A percentile compares a stretch with the other conserved stretches of the same genome.
Conservation (phyloP, 768 basidiomycete species). For the Termitomyces sp. region DNA sequence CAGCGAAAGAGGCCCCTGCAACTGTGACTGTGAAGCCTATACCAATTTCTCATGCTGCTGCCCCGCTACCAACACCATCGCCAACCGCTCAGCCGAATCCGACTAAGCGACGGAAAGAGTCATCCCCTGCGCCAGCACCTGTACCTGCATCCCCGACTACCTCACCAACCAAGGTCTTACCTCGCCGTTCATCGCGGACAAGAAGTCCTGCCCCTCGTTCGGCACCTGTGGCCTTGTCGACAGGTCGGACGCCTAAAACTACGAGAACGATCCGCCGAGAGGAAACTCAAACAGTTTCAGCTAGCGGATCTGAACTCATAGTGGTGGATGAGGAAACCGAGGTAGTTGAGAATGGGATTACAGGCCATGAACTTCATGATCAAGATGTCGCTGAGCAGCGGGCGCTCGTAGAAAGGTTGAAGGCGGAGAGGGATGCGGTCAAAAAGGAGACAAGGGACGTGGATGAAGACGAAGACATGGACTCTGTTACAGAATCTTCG, state of each 20-base stretch:
- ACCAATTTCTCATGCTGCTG: slow-evolving; percentile 14
- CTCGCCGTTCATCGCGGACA: slow-evolving; percentile 31
- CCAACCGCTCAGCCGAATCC: slow-evolving; percentile 36
- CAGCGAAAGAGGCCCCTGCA: slow-evolving; percentile 9
- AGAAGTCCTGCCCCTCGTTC: slow-evolving; percentile 35
- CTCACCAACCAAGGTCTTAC: slow-evolving; percentile 18
- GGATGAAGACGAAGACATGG: slow-evolving; percentile 32
- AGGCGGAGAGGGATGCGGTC: slow-evolving; percentile 43
- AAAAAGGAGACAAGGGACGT: slow-evolving; percentile 19
- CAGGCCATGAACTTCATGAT: slow-evolving; percentile 55
- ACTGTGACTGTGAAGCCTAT: slow-evolving; percentile 18
- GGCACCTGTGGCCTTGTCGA: slow-evolving; percentile 24
- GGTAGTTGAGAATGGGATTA: slow-evolving; percentile 43
- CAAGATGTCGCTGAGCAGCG: slow-evolving; percentile 76
- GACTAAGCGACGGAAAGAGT: slow-evolving; percentile 63
- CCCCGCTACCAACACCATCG: slow-evolving; percentile 36
- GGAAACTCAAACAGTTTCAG: slow-evolving; percentile 33
- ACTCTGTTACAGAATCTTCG: slow-evolving; percentile 14
- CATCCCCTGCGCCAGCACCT: slow-evolving; percentile 43
- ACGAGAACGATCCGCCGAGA: slow-evolving; percentile 26
- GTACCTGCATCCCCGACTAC: slow-evolving; percentile 32
- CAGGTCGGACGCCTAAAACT: slow-evolving; percentile 30
- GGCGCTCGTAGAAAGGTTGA: slow-evolving; percentile 68
- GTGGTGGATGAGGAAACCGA: slow-evolving; percentile 63
- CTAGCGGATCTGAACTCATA: slow-evolving; percentile 56